phyloP scores from a whole-genome alignment of 2,329 filamentous ascomycete genomes.

The Achaetomium macrosporum region DNA sequence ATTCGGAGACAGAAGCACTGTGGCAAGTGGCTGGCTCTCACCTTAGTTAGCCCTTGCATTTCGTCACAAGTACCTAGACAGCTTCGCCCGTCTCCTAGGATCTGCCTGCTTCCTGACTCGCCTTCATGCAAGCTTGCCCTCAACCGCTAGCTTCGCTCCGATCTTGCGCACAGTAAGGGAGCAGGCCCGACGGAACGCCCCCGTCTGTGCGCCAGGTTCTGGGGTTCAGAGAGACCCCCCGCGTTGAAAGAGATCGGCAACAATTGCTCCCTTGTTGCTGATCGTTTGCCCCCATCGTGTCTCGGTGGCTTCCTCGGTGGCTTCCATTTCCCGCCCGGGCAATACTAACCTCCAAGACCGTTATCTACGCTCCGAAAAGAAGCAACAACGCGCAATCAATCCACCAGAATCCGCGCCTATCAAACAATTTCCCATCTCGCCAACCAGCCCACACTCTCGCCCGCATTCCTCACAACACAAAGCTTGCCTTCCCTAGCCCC shows the following conservation, averaged over 20 bases:
- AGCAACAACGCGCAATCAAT: slow-evolving; percentile 25
- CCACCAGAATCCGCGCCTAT: slow-evolving; percentile 13
- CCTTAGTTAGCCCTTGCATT: background rate
- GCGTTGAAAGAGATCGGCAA: background rate
- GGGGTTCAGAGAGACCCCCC: too few relatives aligned
- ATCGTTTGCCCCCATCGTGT: background rate
- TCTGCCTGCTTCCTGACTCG: slow-evolving; percentile 4
- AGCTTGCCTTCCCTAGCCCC: slow-evolving; percentile 42
- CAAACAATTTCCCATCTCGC: slow-evolving; percentile 63
- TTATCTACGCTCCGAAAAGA: background rate
- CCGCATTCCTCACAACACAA: slow-evolving; percentile 78
- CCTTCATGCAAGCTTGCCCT: too few relatives aligned
- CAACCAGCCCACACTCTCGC: slow-evolving; percentile 71
- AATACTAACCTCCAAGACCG: background rate
- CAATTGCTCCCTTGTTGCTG: background rate
- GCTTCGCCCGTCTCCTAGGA: background rate
- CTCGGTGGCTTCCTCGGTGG: background rate
- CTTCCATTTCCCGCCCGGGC: background rate
- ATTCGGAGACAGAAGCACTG: background rate
- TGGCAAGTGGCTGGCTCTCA: background rate
- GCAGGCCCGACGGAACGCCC: background rate
- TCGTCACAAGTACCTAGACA: background rate
- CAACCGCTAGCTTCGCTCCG: background rate
- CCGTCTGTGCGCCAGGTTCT: background rate
- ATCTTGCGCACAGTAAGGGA: too few relatives aligned